Base-by-base conservation (phyloP, 2,329 filamentous ascomycete species). In the Hypoxylon sp. region DNA sequence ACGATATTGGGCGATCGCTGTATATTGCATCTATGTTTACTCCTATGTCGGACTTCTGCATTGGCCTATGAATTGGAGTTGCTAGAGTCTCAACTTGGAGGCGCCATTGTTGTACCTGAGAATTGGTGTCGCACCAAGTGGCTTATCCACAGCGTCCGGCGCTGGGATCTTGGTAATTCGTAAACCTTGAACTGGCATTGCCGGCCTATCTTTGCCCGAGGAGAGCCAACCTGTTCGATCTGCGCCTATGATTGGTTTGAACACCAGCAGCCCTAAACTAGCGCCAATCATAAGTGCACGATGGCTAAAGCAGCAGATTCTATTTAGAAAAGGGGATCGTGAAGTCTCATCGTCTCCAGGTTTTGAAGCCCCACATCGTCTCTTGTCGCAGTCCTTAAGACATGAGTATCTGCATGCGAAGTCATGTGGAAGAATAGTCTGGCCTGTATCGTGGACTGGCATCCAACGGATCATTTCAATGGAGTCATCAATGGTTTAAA, bases 201-300 rank as follows among this genome's bases (percentile, higher is more conserved):
- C 59, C 67, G 67, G 59, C 44, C 44, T 63, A 66, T 60, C 63
- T 58, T 44, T 55, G 48, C 14, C 63, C 63, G 67, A 69, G 48
- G 35, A 46, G 35, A 33, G 51, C 44, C 54, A 60, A 53, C 53
- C 42, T 58, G 44, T 10, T 44, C 44, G 22, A 31, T 31, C 19
- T 47, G 19, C 35, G 8, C 29, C 29, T 22, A 11, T 52, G 47
- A 57, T 61, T 57, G 58, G 52, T n/a, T 29, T 35, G 26, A 24
- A 44, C 24, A 46, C 44, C 29, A 10, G 33, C 57, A 62, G 52
- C 51, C 51, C 57, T 35, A 39, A 44, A 46, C 31, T 57, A 39
- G 35, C 10, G 5, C 52, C 44, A 46, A 47, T 61, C 19, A 47
- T 14, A 13, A 5, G 39, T 35, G 47, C 22, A 54, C 29, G 33